phyloP scores from a whole-genome alignment of 441 rosid genomes.

The Adansonia gregorii region DNA sequence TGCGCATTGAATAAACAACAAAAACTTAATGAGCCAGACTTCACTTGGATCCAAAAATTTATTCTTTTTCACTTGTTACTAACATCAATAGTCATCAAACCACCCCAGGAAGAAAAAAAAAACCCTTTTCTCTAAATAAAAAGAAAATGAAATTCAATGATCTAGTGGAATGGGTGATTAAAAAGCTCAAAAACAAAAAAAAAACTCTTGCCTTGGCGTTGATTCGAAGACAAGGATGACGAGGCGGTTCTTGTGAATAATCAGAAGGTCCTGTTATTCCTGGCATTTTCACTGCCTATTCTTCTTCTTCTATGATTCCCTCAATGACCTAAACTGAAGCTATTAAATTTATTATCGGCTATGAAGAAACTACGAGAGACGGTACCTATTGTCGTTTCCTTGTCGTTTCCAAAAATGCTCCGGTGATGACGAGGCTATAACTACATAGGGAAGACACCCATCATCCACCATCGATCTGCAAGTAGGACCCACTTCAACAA shows the following conservation, averaged over 20 bases:
- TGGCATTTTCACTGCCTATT: slow-evolving; percentile 53
- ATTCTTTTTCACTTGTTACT: not conserved
- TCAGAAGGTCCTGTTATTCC: slow-evolving; percentile 76
- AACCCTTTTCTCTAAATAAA: not conserved
- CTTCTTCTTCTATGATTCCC: not conserved
- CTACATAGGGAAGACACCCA: not conserved
- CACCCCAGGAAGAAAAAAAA: not conserved
- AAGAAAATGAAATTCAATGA: not conserved
- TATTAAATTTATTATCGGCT: not conserved
- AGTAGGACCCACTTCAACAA: slow-evolving; percentile 16
- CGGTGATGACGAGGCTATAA: slow-evolving; percentile 14
- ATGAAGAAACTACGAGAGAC: not conserved
- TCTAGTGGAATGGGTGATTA: not conserved
- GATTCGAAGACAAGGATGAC: slow-evolving; percentile 74
- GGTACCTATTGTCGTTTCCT: not conserved
- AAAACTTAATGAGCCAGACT: not conserved
- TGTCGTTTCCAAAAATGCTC: not conserved
- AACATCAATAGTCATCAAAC: not conserved
- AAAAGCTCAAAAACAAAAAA: not conserved
- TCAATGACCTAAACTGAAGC: not conserved
- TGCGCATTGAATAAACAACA: not conserved
- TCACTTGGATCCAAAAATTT: not conserved
- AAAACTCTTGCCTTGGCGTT: slow-evolving; percentile 61
- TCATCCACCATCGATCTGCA: slow-evolving; percentile 1
- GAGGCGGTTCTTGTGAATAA: slow-evolving; percentile 74